Conservation (phyloP, 176 grass and related monocot species). For the Musa beccarii region DNA sequence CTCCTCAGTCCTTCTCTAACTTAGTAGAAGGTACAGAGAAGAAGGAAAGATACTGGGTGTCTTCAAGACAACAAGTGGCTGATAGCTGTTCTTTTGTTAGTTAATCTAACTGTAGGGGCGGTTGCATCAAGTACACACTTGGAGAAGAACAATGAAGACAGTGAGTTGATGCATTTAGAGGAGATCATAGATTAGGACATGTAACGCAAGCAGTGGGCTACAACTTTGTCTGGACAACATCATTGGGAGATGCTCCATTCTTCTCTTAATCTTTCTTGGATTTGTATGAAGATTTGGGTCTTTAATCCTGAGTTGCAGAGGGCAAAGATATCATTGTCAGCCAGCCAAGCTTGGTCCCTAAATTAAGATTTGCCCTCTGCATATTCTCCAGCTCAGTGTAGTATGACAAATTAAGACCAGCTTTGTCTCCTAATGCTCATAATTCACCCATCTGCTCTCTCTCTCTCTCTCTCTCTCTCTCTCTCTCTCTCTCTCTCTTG, state of each 20-base stretch:
- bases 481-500: no score
- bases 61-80: no score
- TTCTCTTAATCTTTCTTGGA: neutral
- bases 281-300: neutral
- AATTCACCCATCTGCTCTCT: neutral
- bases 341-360: constrained; percentile 3
- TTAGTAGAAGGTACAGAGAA: no score
- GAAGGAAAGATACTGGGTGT: no score
- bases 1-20: no score
- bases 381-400: neutral
- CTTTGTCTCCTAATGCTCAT: neutral
- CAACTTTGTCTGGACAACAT: neutral
- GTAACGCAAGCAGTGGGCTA: neutral
- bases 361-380: neutral
- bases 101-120: neutral
- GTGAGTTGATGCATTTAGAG: neutral
- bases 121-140: neutral
- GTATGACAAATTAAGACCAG: no score
- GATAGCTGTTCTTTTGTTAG: neutral
- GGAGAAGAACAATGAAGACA: neutral
- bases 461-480: no score
- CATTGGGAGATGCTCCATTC: neutral
- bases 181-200: neutral
- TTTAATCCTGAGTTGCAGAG: neutral
- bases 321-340: constrained; percentile 4